Conservation (phyloP, 2,329 filamentous ascomycete genomes). For the Corynespora cassiicola region DNA sequence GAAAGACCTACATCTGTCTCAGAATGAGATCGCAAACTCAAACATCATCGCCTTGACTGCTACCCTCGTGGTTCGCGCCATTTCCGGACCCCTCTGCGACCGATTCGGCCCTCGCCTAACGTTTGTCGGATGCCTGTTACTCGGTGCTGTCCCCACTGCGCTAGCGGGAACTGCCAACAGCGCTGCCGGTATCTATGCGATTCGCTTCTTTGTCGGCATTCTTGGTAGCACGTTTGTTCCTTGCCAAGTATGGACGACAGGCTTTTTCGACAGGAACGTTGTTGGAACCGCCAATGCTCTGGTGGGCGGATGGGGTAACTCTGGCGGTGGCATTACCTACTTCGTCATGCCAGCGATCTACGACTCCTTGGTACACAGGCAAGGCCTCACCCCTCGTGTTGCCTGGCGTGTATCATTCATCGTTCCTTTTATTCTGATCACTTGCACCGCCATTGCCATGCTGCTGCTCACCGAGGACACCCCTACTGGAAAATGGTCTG, state of each 20-base stretch:
- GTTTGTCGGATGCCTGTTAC: slow-evolving; percentile 77
- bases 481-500: slow-evolving; percentile 80
- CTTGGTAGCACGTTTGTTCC: slow-evolving; percentile 81
- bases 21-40: slow-evolving; percentile 80
- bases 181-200: slow-evolving; percentile 70
- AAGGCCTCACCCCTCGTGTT: slow-evolving; percentile 67
- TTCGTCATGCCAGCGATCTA: slow-evolving; percentile 93
- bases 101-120: slow-evolving; percentile 80
- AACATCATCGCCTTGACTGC: slow-evolving; percentile 79
- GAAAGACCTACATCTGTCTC: slow-evolving; percentile 74
- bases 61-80: slow-evolving; percentile 73
- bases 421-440: slow-evolving; percentile 80
- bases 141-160: slow-evolving; percentile 81
- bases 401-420: slow-evolving; percentile 88
- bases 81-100: slow-evolving; percentile 86
- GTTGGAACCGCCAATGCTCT: slow-evolving; percentile 88
- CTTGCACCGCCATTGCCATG: slow-evolving; percentile 70
- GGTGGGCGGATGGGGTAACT: slow-evolving; percentile 84
- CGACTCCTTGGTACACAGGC: slow-evolving; percentile 70
- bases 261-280: slow-evolving; percentile 91
- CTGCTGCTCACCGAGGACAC: slow-evolving; percentile 80
- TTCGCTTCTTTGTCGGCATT: slow-evolving; percentile 82
- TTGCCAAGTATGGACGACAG: slow-evolving; percentile 91
- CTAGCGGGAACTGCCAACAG: slow-evolving; percentile 79
- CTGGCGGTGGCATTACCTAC: slow-evolving; percentile 89